Conservation (phyloP, 2,329 filamentous ascomycete genomes). For the Fusarium armeniacum region DNA sequence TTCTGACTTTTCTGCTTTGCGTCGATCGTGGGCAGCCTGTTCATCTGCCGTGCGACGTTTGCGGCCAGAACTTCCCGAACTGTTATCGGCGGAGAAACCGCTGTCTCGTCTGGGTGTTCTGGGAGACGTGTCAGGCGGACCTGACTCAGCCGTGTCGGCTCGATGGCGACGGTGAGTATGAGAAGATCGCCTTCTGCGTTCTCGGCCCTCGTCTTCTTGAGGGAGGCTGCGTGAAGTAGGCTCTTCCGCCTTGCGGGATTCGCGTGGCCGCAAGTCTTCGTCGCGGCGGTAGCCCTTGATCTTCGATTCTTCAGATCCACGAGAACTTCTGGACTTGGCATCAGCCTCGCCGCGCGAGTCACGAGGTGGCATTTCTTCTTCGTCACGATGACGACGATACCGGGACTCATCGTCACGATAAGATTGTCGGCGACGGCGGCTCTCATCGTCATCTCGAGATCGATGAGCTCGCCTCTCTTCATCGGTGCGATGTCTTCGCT, state of each 20-base stretch:
- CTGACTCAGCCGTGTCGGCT: conserved; percentile 57
- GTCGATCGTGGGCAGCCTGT: conserved; percentile 64
- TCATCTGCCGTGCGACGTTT: conserved; percentile 63
- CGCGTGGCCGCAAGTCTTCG: conserved; percentile 40
- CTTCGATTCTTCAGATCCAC: conserved; percentile 36
- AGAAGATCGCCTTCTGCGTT: conserved; percentile 40
- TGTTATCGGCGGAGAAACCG: conserved; percentile 60
- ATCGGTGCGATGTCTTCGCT: conserved; percentile 45
- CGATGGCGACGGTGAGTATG: conserved; percentile 56
- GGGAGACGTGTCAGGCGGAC: conserved; percentile 51
- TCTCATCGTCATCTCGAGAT: conserved; percentile 47
- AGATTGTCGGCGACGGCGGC: conserved; percentile 42
- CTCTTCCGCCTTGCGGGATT: conserved; percentile 33
- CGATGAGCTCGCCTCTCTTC: conserved; percentile 46
- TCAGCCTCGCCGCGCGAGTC: conserved; percentile 36
- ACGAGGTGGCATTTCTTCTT: conserved; percentile 38
- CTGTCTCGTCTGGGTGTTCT: conserved; percentile 63
- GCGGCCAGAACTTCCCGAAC: conserved; percentile 53
- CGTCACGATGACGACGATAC: conserved; percentile 37
- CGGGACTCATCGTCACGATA: conserved; percentile 43
- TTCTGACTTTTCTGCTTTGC: conserved; percentile 61
- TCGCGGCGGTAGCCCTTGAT: conserved; percentile 38
- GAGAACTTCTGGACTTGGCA: conserved; percentile 29
- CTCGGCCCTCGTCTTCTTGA: conserved; percentile 43
- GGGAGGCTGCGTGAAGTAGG: conserved; percentile 19